Conservation (phyloP, 495 filamentous ascomycete genomes). For the Amniculicola lignicola region DNA sequence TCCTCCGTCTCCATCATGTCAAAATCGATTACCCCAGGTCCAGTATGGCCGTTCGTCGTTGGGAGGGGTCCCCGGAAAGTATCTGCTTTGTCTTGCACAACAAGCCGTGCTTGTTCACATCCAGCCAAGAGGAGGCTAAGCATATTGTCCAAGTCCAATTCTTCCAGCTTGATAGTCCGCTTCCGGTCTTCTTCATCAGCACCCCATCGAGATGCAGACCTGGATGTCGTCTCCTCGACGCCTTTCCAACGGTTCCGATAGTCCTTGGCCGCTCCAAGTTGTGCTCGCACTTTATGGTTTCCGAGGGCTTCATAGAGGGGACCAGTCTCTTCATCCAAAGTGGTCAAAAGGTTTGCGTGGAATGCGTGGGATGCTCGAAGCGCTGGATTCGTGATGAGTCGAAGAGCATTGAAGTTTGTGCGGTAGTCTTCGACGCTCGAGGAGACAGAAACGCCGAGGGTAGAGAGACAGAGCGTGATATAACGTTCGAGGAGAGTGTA, state of each 20-base stretch:
- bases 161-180: constrained; percentile 48
- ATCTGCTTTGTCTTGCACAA: constrained; percentile 10
- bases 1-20: constrained; percentile 22
- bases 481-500: constrained; percentile 65
- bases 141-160: constrained; percentile 49
- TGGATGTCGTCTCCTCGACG: constrained; percentile 23
- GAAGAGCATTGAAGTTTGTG: constrained; percentile 17
- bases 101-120: constrained; percentile 42
- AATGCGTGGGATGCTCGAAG: constrained; percentile 48
- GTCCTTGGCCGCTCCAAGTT: constrained; percentile 60
- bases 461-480: constrained; percentile 57
- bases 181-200: constrained; percentile 39
- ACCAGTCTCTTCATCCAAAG: constrained; percentile 49
- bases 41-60: constrained; percentile 9
- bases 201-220: neutral
- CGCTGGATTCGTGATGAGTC: constrained; percentile 14
- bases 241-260: constrained; percentile 67
- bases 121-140: constrained; percentile 45
- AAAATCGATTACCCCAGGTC: neutral
- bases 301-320: constrained; percentile 55
- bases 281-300: constrained; percentile 44
- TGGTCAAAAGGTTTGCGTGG: constrained; percentile 61
- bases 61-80: no score
- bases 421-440: neutral
- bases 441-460: constrained; percentile 52